A percentile compares a stretch with the other conserved stretches of the same genome.
Evolutionary conservation across 2,329 filamentous ascomycete genomes (phyloP).

Genomic region (Canariomyces notabilis): DNA sequence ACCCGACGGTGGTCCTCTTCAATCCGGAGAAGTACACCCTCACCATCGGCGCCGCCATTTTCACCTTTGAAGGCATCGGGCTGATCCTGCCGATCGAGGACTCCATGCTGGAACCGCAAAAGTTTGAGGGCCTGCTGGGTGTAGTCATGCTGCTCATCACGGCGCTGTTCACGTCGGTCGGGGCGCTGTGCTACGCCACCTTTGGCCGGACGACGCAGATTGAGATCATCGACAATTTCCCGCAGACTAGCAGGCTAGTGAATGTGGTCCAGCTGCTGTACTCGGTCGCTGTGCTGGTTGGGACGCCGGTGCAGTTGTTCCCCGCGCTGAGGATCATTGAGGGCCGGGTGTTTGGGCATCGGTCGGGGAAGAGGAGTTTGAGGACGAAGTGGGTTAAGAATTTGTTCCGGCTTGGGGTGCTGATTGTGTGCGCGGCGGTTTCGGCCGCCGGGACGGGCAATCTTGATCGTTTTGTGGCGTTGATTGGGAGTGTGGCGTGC

Average conservation of each 20-base stretch:
- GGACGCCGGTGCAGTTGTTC: constrained; percentile 70
- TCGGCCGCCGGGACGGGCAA: constrained; percentile 62
- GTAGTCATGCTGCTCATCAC: constrained; percentile 70
- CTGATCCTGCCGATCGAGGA: constrained; percentile 73
- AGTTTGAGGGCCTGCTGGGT: constrained; percentile 61
- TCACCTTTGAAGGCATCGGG: constrained; percentile 74
- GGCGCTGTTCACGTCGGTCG: constrained; percentile 65
- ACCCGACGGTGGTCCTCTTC: constrained; percentile 60
- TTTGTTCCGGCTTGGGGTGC: constrained; percentile 52
- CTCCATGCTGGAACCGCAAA: constrained; percentile 65
- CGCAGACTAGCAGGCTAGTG: constrained; percentile 65
- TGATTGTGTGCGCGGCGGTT: constrained; percentile 55
- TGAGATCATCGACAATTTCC: constrained; percentile 72
- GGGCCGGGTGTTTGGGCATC: constrained; percentile 59
- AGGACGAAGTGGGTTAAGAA: constrained; percentile 76
- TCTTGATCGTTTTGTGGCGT: constrained; percentile 67
- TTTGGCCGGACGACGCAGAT: constrained; percentile 65
- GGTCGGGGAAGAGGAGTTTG: constrained; percentile 60
- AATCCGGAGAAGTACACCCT: constrained; percentile 65
- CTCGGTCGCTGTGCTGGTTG: constrained; percentile 66
- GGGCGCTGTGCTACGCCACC: constrained; percentile 67
- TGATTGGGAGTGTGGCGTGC: constrained; percentile 70
- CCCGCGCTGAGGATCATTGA: constrained; percentile 69
- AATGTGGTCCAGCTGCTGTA: constrained; percentile 73
- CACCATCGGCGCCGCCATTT: constrained; percentile 68